Base-by-base conservation (phyloP, 768 basidiomycete genomes). In the Termitomyces sp. region DNA sequence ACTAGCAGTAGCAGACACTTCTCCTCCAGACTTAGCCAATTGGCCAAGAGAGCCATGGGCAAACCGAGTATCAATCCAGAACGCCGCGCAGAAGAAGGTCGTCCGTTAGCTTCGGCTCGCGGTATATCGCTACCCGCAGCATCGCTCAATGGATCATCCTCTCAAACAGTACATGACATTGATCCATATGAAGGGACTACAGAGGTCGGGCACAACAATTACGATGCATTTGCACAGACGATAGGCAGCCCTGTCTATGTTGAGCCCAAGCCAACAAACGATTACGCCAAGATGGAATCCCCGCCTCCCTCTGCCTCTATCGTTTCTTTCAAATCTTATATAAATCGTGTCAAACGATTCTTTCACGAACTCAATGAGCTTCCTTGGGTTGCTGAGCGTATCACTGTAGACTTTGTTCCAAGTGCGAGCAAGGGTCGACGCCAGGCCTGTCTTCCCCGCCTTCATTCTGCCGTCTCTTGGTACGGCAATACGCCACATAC, bases 241-340 rank as follows among this genome's bases (percentile, higher is more conserved):
- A 59, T 61, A 9, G 58, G 54, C 4, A 55, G 61, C 26, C 73
- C 74, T 9, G 67, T 71, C 22, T 66, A 60, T 26, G 63, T 69
- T 16, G 62, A 67, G 14, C 72, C 73, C 9, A 63, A 61, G 36
- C 73, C 56, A 8, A 65, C 69, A 18, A 62, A 65, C 16, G 74
- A 76, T 59, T 75, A 75, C 53, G 68, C 68, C 7, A 72, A 70
- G 60, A 75, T 75, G 73, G 62, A 65, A 7, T 62, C 68, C 13
- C 69, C 69, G 9, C 42, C 34, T 2, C 62, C 56, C 9, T 65
- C 67, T 2, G 62, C 56, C 9, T 65, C 67, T 18, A 68, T 69
- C 26, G 59, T 62, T 58, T 72, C 73, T 16, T 61, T 73, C 45
- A 59, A 59, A 34, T 65, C 70, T 26, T 69, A 69, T 58, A 39